Base-by-base conservation (phyloP, 169 alveolate species). In the Cryptosporidium xiaoi region DNA sequence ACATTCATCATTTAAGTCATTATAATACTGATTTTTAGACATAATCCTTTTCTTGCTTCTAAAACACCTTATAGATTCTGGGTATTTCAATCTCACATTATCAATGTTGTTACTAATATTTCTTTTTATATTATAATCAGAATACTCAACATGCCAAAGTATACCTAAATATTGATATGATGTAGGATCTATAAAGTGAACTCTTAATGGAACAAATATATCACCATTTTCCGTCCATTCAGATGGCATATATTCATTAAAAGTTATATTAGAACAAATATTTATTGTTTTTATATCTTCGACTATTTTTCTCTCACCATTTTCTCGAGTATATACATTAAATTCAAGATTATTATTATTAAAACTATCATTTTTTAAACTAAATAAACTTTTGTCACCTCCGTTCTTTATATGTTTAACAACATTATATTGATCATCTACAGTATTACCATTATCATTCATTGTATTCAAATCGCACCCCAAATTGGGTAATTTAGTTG, bases 121-220 rank as follows among this genome's bases (percentile, higher is more conserved):
- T 6, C 6, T 33, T 33, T 33, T 62, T 3, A n/a, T 16, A 34
- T 8, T 60, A 12, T 44, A 24, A 13, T 71, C 69, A 15, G 69
- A 46, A 48, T 60, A 77, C 4, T 77, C 87, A 7, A 77, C 71
- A 60, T 77, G 87, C 87, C 87, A 77, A 33, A 77, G 64, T 27
- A 77, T 60, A 10, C 87, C 87, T 40, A 77, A 46, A 60, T 60
- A 77, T 27, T 77, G 87, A 77, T 77, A 77, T 2, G 87, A 60
- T 36, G 71, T 60, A 20, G 87, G 71, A 44, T 77, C 77, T 60
- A 77, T 77, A 44, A 56, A 77, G 64, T 77, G 69, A 24, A 77
- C 36, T 31, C 29, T 77, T 16, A 77, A 44, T 18, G 87, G 87
- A 16, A 77, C 87, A 77, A 77, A 77, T 56, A 77, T 46, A 62